A percentile compares a stretch with the other conserved stretches of the same genome.
These are phyloP conservation scores for Xylaria sp. DNA, from an alignment of 2,329 filamentous ascomycete genomes.

Conservation along the genomic window DNA sequence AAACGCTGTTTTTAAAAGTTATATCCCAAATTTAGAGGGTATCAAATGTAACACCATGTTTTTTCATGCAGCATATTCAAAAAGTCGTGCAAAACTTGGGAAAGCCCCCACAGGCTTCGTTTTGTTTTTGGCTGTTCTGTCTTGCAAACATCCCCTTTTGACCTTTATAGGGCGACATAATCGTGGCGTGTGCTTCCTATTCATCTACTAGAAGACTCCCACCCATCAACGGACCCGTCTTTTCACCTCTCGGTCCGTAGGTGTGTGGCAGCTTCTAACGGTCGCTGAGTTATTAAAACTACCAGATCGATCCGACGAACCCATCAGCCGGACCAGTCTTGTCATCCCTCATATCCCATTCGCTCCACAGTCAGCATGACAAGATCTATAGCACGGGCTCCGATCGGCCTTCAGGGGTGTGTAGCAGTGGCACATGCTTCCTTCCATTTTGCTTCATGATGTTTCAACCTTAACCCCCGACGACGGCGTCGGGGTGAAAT, in stretches of 20 bases:
- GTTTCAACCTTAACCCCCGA: background rate
- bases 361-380: background rate
- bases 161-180: background rate
- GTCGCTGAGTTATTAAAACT: background rate
- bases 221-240: background rate
- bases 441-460: background rate
- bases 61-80: background rate
- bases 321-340: background rate
- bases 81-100: background rate
- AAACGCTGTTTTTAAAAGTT: too few relatives aligned
- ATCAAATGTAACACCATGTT: background rate
- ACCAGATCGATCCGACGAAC: background rate
- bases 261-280: background rate
- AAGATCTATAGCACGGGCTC: background rate
- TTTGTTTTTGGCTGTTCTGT: slow-evolving; percentile 7
- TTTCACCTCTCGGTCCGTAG: background rate
- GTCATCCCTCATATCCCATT: background rate
- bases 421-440: background rate
- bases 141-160: slow-evolving; percentile 14
- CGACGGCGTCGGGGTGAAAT: background rate
- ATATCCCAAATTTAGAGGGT: too few relatives aligned
- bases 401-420: background rate
- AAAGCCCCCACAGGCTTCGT: background rate
- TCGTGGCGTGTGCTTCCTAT: background rate
- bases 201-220: background rate